Evolutionary conservation across 148 eudicot species (phyloP).

Genomic region (Cornus florida): DNA sequence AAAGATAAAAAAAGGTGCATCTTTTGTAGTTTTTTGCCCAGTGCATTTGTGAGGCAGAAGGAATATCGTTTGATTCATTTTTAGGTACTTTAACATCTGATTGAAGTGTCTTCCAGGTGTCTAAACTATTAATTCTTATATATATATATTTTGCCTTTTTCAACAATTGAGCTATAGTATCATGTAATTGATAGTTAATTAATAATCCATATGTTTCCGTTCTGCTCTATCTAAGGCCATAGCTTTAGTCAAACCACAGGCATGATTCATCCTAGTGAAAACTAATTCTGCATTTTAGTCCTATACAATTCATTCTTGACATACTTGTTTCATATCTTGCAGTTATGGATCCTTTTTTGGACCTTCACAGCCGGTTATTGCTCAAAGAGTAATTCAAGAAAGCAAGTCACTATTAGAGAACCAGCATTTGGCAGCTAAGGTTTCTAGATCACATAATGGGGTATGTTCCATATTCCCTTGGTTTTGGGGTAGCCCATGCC

Average conservation of each 20-base stretch:
- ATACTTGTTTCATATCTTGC: constrained; percentile 25
- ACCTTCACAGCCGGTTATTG: constrained; percentile 86
- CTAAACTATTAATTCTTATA: no score
- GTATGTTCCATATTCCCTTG: constrained; percentile 37
- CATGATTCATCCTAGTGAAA: background rate
- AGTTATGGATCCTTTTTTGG: constrained; percentile 95
- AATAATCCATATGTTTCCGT: no score
- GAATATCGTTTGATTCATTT: background rate
- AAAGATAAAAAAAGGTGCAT: no score
- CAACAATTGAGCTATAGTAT: background rate
- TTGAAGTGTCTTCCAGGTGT: background rate
- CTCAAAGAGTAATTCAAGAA: constrained; percentile 87
- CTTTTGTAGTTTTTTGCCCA: background rate
- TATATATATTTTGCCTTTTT: background rate
- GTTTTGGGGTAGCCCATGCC: background rate
- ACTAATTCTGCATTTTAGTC: background rate
- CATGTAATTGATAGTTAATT: background rate
- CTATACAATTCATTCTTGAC: background rate
- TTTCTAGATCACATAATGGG: constrained; percentile 37
- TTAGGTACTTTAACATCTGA: background rate
- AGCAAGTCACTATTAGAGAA: constrained; percentile 85
- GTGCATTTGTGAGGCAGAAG: background rate
- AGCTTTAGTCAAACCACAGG: no score
- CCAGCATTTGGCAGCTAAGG: constrained; percentile 61
- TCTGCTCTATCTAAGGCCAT: no score